These are phyloP conservation scores for Rehmannia glutinosa DNA, from an alignment of 257 asterid genomes.

Conservation along the genomic window DNA sequence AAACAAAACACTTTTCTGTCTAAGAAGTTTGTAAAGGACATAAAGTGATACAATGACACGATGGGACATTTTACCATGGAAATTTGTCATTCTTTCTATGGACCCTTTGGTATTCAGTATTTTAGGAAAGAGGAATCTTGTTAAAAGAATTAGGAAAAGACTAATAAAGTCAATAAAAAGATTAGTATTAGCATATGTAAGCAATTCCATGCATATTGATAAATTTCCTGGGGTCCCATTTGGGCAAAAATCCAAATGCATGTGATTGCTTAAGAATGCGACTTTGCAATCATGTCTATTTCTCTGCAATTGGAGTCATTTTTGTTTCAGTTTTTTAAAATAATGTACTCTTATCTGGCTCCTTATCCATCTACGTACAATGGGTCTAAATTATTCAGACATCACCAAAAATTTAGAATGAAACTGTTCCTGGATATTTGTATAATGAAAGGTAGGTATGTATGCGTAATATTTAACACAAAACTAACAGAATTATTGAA, in stretches of 20 bases:
- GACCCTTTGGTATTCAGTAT: background rate
- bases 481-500: background rate
- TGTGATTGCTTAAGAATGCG: slow-evolving; percentile 13
- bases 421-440: background rate
- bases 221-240: slow-evolving; percentile 1
- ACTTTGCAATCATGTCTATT: slow-evolving; percentile 7
- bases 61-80: slow-evolving; percentile 15
- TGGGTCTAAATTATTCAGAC: background rate
- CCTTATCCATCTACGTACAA: slow-evolving; percentile 13
- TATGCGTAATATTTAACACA: background rate
- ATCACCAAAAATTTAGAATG: no score
- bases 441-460: no score
- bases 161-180: background rate
- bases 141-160: background rate
- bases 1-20: background rate
- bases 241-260: slow-evolving; percentile 16
- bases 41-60: background rate
- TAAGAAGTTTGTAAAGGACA: background rate
- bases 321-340: background rate
- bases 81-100: background rate
- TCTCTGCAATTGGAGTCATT: slow-evolving; percentile 9
- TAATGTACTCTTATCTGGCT: background rate
- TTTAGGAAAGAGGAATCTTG: slow-evolving; percentile 6
- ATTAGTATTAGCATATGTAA: no score
- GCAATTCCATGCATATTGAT: no score